Evolutionary conservation across 768 basidiomycete species (phyloP).

Genomic region (Coprinopsis marcescibilis): DNA sequence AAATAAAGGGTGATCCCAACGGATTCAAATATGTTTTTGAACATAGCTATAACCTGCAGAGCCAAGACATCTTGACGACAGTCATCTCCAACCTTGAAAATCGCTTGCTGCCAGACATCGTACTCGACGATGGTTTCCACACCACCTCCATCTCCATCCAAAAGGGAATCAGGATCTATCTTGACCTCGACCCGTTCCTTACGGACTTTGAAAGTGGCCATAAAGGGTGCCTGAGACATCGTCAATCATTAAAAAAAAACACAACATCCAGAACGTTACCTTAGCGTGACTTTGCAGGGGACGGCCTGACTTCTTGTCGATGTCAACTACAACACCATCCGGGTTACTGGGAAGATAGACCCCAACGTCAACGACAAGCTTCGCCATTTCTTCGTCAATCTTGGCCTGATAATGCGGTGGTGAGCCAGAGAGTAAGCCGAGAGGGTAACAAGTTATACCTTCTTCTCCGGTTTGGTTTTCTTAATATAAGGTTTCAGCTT

Average conservation of each 20-base stretch:
- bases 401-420: slow-evolving; percentile 58
- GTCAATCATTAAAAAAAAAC: slow-evolving; percentile 4
- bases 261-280: slow-evolving; percentile 32
- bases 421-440: too few species aligned
- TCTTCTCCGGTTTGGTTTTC: slow-evolving; percentile 93
- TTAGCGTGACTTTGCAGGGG: slow-evolving; percentile 98
- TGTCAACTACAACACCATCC: slow-evolving; percentile 93
- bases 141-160: slow-evolving; percentile 56
- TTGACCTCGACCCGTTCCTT: slow-evolving; percentile 71
- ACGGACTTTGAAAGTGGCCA: slow-evolving; percentile 99
- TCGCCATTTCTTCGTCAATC: slow-evolving; percentile 99
- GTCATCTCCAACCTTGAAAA: slow-evolving; percentile 99
- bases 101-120: slow-evolving; percentile 96
- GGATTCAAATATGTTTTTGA: slow-evolving; percentile 93
- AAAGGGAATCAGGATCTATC: slow-evolving; percentile 66
- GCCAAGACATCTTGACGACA: slow-evolving; percentile 98
- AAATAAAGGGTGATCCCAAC: slow-evolving; percentile 89
- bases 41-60: slow-evolving; percentile 97
- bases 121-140: slow-evolving; percentile 57
- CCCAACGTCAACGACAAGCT: slow-evolving; percentile 87
- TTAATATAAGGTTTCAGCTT: slow-evolving; percentile 97
- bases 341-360: slow-evolving; percentile 98
- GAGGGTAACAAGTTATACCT: too few species aligned
- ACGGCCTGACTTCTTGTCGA: slow-evolving; percentile 93
- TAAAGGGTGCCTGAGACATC: slow-evolving; percentile 84